Percentiles rank a stretch among this genome's conserved stretches.
Evolutionary conservation across 495 filamentous ascomycete species (phyloP).

Genomic region (Trichoderma orchidacearum): DNA sequence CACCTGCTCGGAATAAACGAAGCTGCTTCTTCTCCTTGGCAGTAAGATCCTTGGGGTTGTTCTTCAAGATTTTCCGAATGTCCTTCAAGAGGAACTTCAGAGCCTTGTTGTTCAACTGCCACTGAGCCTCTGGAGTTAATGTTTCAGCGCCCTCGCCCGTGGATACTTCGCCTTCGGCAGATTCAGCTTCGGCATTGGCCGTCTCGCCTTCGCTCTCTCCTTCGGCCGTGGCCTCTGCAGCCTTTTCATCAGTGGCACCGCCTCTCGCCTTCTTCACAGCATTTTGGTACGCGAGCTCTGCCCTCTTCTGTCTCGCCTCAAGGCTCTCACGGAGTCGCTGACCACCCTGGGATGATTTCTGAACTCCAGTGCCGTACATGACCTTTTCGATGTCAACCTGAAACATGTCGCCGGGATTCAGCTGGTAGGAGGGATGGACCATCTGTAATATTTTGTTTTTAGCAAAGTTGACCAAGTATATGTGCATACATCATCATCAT

Average conservation of each 20-base stretch:
- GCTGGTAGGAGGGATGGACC: constrained; percentile 80
- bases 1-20: constrained; percentile 16
- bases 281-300: neutral
- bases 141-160: constrained; percentile 6
- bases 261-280: constrained; percentile 1
- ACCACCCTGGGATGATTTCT: constrained; percentile 48
- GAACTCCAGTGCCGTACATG: constrained; percentile 52
- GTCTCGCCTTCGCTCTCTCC: constrained; percentile 5
- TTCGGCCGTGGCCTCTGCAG: constrained; percentile 3
- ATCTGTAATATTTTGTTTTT: constrained; percentile 40
- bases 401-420: constrained; percentile 97
- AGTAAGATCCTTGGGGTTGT: constrained; percentile 5
- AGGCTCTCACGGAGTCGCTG: neutral
- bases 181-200: constrained; percentile 17
- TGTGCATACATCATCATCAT: neutral
- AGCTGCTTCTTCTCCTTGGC: constrained; percentile 22
- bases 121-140: constrained; percentile 12
- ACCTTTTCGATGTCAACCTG: constrained; percentile 83
- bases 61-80: constrained; percentile 14
- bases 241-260: neutral
- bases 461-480: no score
- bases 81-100: constrained; percentile 10
- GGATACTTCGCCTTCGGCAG: constrained; percentile 9
- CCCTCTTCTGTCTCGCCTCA: neutral
- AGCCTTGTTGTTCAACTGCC: constrained; percentile 12